Evolutionary conservation across 495 filamentous ascomycete species (phyloP).

Genomic region (Neurospora sp.): DNA sequence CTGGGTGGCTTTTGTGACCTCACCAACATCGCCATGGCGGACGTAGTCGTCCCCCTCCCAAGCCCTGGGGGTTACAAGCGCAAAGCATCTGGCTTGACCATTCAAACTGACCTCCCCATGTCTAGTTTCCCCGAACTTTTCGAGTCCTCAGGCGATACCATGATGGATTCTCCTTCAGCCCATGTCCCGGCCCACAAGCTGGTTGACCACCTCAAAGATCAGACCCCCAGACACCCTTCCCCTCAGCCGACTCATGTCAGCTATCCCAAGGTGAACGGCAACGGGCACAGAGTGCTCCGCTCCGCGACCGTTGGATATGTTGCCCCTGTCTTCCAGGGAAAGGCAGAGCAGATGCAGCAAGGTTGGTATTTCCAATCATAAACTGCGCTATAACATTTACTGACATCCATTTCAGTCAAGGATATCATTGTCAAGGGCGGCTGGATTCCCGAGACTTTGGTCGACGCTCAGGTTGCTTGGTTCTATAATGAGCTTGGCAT

Average conservation of each 20-base stretch:
- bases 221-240: slow-evolving; percentile 51
- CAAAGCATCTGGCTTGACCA: slow-evolving; percentile 25
- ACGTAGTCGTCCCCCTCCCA: slow-evolving; percentile 4
- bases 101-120: slow-evolving; percentile 34
- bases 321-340: slow-evolving; percentile 90
- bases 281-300: slow-evolving; percentile 57
- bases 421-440: slow-evolving; percentile 35
- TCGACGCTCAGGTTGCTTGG: slow-evolving; percentile 81
- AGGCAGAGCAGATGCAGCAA: slow-evolving; percentile 83
- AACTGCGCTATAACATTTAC: background rate
- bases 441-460: slow-evolving; percentile 78
- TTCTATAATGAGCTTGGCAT: slow-evolving; percentile 97
- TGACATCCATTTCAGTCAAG: slow-evolving; percentile 28
- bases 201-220: slow-evolving; percentile 21
- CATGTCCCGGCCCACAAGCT: slow-evolving; percentile 22
- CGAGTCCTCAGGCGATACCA: slow-evolving; percentile 24
- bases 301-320: slow-evolving; percentile 93
- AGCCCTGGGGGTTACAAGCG: slow-evolving; percentile 14
- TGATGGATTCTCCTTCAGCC: slow-evolving; percentile 16
- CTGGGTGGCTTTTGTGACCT: background rate
- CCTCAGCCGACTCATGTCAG: slow-evolving; percentile 86
- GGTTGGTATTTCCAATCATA: slow-evolving; percentile 40
- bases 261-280: slow-evolving; percentile 52
- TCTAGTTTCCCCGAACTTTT: slow-evolving; percentile 33
- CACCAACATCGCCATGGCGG: slow-evolving; percentile 14